Evolutionary conservation across 805 yeast species (phyloP).

Genomic region (Martiniozyma abietophila): DNA sequence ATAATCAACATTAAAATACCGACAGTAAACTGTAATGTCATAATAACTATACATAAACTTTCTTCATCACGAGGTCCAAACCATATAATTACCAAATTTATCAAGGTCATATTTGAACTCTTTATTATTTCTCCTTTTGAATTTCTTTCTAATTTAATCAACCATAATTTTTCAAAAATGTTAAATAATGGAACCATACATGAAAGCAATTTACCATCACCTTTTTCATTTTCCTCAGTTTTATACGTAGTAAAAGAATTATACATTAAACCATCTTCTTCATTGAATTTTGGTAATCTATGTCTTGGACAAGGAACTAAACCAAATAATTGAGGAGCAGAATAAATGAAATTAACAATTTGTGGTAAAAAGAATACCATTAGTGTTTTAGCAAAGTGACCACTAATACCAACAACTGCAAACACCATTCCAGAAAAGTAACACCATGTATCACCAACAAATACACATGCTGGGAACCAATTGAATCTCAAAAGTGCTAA

Average conservation of each 20-base stretch:
- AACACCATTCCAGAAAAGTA: slow-evolving; percentile 98
- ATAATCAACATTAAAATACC: slow-evolving; percentile 60
- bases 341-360: slow-evolving; percentile 79
- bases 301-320: slow-evolving; percentile 94
- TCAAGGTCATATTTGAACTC: slow-evolving; percentile 79
- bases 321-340: slow-evolving; percentile 85
- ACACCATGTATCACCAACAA: slow-evolving; percentile 97
- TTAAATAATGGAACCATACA: slow-evolving; percentile 30
- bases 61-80: slow-evolving; percentile 89
- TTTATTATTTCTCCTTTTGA: slow-evolving; percentile 24
- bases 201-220: slow-evolving; percentile 22
- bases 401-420: slow-evolving; percentile 92
- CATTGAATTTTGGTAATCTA: slow-evolving; percentile 73
- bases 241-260: slow-evolving; percentile 53
- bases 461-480: slow-evolving; percentile 86
- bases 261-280: slow-evolving; percentile 59
- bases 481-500: slow-evolving; percentile 67
- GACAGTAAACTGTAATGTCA: slow-evolving; percentile 51
- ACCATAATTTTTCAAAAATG: slow-evolving; percentile 36
- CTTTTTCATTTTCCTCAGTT: slow-evolving; percentile 22
- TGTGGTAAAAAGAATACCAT: slow-evolving; percentile 84
- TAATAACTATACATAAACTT: slow-evolving; percentile 48
- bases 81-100: slow-evolving; percentile 76
- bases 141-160: slow-evolving; percentile 35
- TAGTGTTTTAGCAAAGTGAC: slow-evolving; percentile 92